Evolutionary conservation across 139 green algal genomes (phyloP).

Genomic region (Chlorella sp.): DNA sequence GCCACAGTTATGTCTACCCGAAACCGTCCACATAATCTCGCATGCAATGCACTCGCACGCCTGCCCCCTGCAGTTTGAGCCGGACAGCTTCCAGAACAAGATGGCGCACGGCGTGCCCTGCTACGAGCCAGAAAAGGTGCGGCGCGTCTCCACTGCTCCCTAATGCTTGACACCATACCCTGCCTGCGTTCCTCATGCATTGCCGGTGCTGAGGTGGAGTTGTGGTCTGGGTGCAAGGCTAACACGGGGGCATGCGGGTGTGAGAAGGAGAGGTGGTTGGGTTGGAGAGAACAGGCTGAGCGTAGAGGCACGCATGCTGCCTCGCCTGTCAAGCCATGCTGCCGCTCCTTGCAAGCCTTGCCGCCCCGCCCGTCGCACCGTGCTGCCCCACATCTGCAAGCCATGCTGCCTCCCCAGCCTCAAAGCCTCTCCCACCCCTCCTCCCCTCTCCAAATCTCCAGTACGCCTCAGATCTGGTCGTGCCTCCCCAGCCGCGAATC

Average conservation of each 20-base stretch:
- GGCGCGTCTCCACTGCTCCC: neutral
- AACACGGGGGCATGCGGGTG: neutral
- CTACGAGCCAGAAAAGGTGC: slow-evolving; percentile 13
- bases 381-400: too few relatives aligned
- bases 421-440: too few relatives aligned
- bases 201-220: neutral
- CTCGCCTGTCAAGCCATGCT: neutral
- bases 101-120: neutral
- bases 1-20: too few relatives aligned
- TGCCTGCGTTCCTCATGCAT: neutral
- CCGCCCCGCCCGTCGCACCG: too few relatives aligned
- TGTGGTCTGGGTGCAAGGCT: too few relatives aligned
- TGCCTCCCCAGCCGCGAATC: too few relatives aligned
- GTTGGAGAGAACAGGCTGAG: too few relatives aligned
- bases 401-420: too few relatives aligned
- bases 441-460: too few relatives aligned
- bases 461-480: too few relatives aligned
- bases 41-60: too few relatives aligned
- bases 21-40: too few relatives aligned
- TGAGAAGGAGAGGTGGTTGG: neutral
- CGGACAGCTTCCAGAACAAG: neutral
- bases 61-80: slow-evolving; percentile 1
- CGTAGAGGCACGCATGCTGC: neutral
- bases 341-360: neutral
- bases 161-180: neutral